These are phyloP conservation scores for Starmerella ratchasimensis DNA, from an alignment of 805 yeast genomes.

Conservation along the genomic window DNA sequence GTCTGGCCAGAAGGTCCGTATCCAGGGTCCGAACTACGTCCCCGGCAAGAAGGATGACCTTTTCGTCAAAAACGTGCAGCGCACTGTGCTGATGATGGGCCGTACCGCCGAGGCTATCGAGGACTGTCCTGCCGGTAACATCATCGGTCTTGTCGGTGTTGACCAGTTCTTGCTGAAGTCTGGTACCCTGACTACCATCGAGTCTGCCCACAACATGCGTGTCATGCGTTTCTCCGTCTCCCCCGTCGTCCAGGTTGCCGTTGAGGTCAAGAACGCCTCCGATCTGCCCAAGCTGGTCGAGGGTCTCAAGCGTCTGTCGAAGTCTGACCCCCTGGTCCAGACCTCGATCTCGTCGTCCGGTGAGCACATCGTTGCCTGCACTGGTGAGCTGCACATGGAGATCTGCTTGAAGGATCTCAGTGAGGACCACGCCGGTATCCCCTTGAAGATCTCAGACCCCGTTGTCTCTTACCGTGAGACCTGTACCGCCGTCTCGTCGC, in stretches of 20 bases:
- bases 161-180: slow-evolving; percentile 99
- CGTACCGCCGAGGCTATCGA: slow-evolving; percentile 95
- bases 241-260: slow-evolving; percentile 99
- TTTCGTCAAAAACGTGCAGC: slow-evolving; percentile 93
- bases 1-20: slow-evolving; percentile 98
- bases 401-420: slow-evolving; percentile 91
- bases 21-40: slow-evolving; percentile 98
- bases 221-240: slow-evolving; percentile 99
- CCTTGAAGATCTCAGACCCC: slow-evolving; percentile 94
- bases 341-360: slow-evolving; percentile 80
- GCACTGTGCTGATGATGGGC: slow-evolving; percentile 99
- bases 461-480: slow-evolving; percentile 99
- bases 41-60: slow-evolving; percentile 98
- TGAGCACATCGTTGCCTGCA: slow-evolving; percentile 99
- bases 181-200: slow-evolving; percentile 96
- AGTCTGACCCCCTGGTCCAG: slow-evolving; percentile 98
- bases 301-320: slow-evolving; percentile 99
- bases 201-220: slow-evolving; percentile 97
- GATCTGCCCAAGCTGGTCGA: slow-evolving; percentile 99
- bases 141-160: slow-evolving; percentile 98
- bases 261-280: slow-evolving; percentile 98
- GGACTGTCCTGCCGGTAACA: slow-evolving; percentile 99
- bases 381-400: slow-evolving; percentile 99
- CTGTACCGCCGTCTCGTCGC: slow-evolving; percentile 83
- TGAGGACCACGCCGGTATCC: slow-evolving; percentile 99